A percentile compares a stretch with the other conserved stretches of the same genome.
phyloP scores from a whole-genome alignment of 148 eudicot species.

The Rhododendron henanense region DNA sequence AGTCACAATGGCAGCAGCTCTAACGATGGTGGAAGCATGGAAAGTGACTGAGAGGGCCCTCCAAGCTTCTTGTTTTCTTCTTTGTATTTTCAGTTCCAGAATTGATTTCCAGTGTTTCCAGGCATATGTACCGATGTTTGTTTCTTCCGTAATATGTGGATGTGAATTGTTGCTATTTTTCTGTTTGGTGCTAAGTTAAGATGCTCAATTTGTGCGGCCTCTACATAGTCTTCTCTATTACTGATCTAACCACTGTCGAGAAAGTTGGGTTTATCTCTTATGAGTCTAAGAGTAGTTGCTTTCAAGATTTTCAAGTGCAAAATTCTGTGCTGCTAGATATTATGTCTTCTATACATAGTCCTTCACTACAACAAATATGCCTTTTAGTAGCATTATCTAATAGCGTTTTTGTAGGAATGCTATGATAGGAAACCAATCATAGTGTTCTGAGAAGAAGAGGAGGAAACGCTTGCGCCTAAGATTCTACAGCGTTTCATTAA shows the following conservation, averaged over 20 bases:
- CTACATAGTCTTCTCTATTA: not conserved
- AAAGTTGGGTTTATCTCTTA: not conserved
- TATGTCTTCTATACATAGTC: not conserved
- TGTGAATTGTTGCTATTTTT: not conserved
- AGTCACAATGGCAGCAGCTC: slow-evolving; percentile 73
- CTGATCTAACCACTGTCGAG: not conserved
- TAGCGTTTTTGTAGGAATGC: too few relatives aligned
- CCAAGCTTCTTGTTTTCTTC: not conserved
- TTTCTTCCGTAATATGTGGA: not conserved
- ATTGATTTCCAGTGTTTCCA: not conserved
- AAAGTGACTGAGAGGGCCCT: slow-evolving; percentile 37
- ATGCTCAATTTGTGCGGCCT: not conserved
- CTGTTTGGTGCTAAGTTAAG: not conserved
- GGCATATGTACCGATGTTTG: not conserved
- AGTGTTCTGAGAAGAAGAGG: too few relatives aligned
- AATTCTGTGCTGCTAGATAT: not conserved
- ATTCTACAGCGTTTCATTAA: too few relatives aligned
- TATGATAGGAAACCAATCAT: too few relatives aligned
- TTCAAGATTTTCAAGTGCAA: not conserved
- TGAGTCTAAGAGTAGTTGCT: not conserved
- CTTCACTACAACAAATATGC: not conserved
- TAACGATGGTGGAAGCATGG: slow-evolving; percentile 57
- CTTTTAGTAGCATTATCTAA: too few relatives aligned
- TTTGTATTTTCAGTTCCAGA: not conserved
- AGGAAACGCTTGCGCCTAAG: too few relatives aligned